Evolutionary conservation across 306 rosid genomes (phyloP).

Genomic region (Lathyrus sativus): DNA sequence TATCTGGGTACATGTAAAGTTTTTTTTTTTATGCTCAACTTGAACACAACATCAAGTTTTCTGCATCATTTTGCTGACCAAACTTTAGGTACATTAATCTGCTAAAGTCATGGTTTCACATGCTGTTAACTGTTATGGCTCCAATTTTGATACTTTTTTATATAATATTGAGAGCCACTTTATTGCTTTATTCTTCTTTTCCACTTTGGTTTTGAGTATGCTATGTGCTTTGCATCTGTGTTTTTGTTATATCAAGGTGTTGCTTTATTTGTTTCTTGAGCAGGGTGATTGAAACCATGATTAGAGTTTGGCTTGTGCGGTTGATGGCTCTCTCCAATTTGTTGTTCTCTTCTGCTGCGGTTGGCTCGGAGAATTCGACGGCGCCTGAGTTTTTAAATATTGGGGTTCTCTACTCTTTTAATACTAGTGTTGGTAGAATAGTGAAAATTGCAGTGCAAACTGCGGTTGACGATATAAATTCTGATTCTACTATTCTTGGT

Average conservation of each 20-base stretch:
- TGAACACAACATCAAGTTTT: not conserved
- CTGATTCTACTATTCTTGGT: conserved; percentile 68
- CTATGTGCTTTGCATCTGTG: conserved; percentile 32
- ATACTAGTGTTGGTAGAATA: conserved; percentile 64
- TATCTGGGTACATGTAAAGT: conserved; percentile 14
- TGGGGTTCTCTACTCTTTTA: conserved; percentile 66
- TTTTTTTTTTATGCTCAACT: not conserved
- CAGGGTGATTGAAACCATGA: conserved; percentile 57
- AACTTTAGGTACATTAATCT: conserved; percentile 5
- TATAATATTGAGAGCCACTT: conserved; percentile 15
- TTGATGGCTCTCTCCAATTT: conserved; percentile 50
- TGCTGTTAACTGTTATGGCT: not conserved
- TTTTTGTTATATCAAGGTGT: conserved; percentile 15
- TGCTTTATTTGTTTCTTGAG: conserved; percentile 36
- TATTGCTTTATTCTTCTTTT: conserved; percentile 34
- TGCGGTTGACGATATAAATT: conserved; percentile 76
- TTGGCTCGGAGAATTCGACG: conserved; percentile 45
- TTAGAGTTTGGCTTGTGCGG: conserved; percentile 47
- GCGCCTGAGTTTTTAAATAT: conserved; percentile 64
- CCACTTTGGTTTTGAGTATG: conserved; percentile 21
- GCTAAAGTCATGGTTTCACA: conserved; percentile 7
- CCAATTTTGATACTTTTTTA: conserved; percentile 21
- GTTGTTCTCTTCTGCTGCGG: conserved; percentile 58
- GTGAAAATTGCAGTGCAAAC: conserved; percentile 73
- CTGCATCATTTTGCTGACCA: not conserved